phyloP scores from a whole-genome alignment of 73 alveolate genomes.

The Diophrys appendiculata region DNA sequence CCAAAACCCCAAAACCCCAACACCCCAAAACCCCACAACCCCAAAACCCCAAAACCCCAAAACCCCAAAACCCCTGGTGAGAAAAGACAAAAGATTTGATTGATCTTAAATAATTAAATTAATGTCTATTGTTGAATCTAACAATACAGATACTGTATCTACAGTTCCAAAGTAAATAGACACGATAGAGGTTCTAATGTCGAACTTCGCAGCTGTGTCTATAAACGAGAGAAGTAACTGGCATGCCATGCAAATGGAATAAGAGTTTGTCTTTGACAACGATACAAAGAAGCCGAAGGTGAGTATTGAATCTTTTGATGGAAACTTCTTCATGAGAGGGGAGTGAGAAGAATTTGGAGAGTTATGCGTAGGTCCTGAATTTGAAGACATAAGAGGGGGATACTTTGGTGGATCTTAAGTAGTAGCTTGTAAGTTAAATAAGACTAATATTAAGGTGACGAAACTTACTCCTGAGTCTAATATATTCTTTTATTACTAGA shows the following conservation, averaged over 20 bases:
- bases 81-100: no score
- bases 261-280: background rate
- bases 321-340: no score
- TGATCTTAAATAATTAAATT: no score
- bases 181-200: no score
- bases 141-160: no score
- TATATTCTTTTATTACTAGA: background rate
- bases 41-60: no score
- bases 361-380: background rate
- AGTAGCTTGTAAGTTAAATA: background rate
- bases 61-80: no score
- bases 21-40: no score
- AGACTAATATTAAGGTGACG: background rate
- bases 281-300: background rate
- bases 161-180: no score
- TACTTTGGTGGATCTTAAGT: background rate
- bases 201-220: no score
- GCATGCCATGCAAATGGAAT: background rate
- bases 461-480: background rate
- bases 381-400: background rate
- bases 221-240: background rate
- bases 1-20: no score
- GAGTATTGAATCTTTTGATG: background rate
- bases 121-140: no score
- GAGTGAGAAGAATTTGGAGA: background rate